phyloP scores from a whole-genome alignment of 345 rosid genomes.

The Aquilaria yunnanensis region DNA sequence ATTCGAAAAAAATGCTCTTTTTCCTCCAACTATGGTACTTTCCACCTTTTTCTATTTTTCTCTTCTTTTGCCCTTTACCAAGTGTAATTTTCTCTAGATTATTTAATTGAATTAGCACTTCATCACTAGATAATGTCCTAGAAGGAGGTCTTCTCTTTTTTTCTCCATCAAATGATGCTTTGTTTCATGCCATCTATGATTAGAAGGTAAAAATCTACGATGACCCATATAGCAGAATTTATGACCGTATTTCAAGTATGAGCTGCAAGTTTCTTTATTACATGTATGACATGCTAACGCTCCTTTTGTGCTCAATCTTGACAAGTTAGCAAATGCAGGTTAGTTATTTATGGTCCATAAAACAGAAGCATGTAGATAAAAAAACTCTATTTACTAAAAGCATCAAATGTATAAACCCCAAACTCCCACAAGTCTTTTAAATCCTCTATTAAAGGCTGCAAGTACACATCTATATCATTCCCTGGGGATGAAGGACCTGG shows the following conservation, averaged over 20 bases:
- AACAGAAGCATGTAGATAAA: background rate
- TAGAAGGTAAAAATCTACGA: background rate
- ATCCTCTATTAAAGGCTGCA: background rate
- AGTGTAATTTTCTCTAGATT: background rate
- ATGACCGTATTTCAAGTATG: background rate
- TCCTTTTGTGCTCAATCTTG: background rate
- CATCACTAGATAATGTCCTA: background rate
- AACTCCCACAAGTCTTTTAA: background rate
- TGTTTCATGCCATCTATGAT: background rate
- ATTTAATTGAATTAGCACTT: background rate
- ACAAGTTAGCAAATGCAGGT: background rate
- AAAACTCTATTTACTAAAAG: background rate
- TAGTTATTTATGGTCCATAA: background rate
- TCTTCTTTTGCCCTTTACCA: background rate
- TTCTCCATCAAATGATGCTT: background rate
- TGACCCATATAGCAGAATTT: background rate
- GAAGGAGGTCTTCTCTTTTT: background rate
- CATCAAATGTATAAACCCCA: background rate
- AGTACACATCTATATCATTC: background rate
- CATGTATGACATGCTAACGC: background rate
- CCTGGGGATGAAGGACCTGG: background rate
- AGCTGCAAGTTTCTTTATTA: background rate
- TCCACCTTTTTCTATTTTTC: background rate
- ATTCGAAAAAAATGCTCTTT: background rate
- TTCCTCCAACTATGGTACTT: background rate